These are phyloP conservation scores for Striga hermonthica DNA, from an alignment of 305 asterid genomes.

Conservation along the genomic window DNA sequence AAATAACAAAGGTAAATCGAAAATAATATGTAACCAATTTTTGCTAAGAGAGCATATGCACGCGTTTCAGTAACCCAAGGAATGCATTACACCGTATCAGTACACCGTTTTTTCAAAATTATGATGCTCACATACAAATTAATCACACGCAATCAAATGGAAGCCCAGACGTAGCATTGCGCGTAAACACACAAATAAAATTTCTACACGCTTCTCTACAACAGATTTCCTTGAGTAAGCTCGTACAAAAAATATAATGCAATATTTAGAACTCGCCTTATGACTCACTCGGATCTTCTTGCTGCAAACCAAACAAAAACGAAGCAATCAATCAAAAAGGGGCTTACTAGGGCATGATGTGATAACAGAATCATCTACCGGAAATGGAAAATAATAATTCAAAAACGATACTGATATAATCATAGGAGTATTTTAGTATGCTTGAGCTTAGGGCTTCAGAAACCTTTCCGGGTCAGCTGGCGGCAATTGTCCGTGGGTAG, in stretches of 20 bases:
- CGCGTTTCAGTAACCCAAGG: too few species aligned
- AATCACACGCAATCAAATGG: too few species aligned
- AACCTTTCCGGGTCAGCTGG: constrained; percentile 81
- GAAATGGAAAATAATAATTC: constrained; percentile 5
- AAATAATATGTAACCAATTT: background rate
- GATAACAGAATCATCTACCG: constrained; percentile 7
- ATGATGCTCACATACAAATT: too few species aligned
- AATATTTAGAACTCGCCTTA: constrained; percentile 53
- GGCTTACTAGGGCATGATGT: background rate
- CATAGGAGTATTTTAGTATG: background rate
- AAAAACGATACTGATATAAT: constrained; percentile 8
- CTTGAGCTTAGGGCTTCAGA: constrained; percentile 22
- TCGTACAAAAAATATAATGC: background rate
- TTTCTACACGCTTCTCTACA: background rate
- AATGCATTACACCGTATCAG: too few species aligned
- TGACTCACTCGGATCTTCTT: constrained; percentile 77
- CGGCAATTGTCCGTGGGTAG: constrained; percentile 66
- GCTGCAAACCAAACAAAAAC: constrained; percentile 47
- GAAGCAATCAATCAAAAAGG: constrained; percentile 16
- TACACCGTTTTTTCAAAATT: too few species aligned
- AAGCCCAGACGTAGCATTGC: background rate
- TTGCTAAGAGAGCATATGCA: background rate
- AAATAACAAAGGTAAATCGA: too few species aligned
- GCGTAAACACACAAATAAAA: background rate
- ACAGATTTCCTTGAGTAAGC: constrained; percentile 14